Percentiles rank a stretch among this genome's conserved stretches.
Conservation (phyloP, 192 early-diverging fungal genomes). For the Gaertneriomyces sp. region DNA sequence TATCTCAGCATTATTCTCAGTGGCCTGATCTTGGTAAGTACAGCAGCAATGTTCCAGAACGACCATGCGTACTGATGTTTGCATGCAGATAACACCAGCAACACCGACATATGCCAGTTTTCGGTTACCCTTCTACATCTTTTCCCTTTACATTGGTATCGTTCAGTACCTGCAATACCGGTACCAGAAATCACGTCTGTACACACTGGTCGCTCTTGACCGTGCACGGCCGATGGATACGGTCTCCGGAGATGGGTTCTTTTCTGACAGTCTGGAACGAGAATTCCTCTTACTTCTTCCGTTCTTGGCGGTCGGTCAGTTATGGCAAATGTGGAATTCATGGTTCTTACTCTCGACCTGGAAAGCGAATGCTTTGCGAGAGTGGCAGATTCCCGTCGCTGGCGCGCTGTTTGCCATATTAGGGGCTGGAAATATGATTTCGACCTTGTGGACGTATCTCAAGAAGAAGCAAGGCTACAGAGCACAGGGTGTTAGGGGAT, state of each 20-base stretch:
- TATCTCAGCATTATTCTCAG: constrained; percentile 35
- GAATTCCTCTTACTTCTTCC: constrained; percentile 34
- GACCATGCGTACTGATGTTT: background rate
- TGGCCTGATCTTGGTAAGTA: constrained; percentile 34
- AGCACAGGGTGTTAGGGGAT: background rate
- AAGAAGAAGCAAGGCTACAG: constrained; percentile 9
- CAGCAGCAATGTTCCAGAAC: background rate
- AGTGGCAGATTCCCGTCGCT: constrained; percentile 27
- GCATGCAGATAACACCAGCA: constrained; percentile 33
- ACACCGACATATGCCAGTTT: constrained; percentile 24
- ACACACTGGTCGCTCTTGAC: constrained; percentile 44
- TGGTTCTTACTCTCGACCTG: constrained; percentile 20
- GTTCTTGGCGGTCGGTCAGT: constrained; percentile 36
- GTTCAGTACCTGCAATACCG: constrained; percentile 46
- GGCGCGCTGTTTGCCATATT: constrained; percentile 31
- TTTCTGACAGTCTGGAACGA: constrained; percentile 17
- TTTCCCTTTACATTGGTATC: constrained; percentile 32
- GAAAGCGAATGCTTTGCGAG: constrained; percentile 7
- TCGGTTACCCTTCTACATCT: constrained; percentile 30
- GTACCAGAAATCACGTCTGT: constrained; percentile 40
- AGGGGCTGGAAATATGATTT: constrained; percentile 37
- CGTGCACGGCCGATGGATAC: constrained; percentile 46
- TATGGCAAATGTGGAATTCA: constrained; percentile 38
- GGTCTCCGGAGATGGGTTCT: constrained; percentile 41
- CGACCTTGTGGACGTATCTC: constrained; percentile 33